Evolutionary conservation across 2,329 filamentous ascomycete species (phyloP).

Genomic region (Diaporthe sp.): DNA sequence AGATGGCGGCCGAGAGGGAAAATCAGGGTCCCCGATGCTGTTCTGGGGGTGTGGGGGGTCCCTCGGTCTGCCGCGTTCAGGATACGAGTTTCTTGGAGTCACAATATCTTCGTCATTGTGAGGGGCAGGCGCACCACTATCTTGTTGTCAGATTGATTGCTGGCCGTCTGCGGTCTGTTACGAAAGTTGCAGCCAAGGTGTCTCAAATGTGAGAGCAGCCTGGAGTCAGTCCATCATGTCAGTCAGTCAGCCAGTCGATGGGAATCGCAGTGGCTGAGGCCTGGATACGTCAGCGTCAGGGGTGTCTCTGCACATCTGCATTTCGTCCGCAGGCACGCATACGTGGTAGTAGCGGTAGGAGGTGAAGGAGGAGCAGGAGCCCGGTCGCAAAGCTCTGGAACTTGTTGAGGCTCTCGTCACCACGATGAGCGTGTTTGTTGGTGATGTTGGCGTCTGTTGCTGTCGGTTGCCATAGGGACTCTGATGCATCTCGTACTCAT

Average conservation of each 20-base stretch:
- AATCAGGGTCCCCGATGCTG: slow-evolving; percentile 21
- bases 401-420: slow-evolving; percentile 6
- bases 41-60: slow-evolving; percentile 6
- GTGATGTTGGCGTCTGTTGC: not conserved
- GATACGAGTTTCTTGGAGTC: not conserved
- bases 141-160: not conserved
- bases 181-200: slow-evolving; percentile 13
- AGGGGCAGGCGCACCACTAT: not conserved
- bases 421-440: no score
- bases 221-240: not conserved
- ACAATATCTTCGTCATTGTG: slow-evolving; percentile 9
- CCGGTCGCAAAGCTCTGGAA: not conserved
- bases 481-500: slow-evolving; percentile 4
- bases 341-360: not conserved
- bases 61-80: not conserved
- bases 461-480: slow-evolving; percentile 22
- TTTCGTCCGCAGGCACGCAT: not conserved
- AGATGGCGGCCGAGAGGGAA: not conserved
- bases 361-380: not conserved
- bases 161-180: slow-evolving; percentile 5
- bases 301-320: slow-evolving; percentile 8
- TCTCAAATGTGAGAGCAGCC: slow-evolving; percentile 2
- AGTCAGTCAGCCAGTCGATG: not conserved
- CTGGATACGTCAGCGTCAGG: slow-evolving; percentile 23
- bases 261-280: slow-evolving; percentile 20